phyloP scores from a whole-genome alignment of 148 eudicot species.

The Euryodendron excelsum region DNA sequence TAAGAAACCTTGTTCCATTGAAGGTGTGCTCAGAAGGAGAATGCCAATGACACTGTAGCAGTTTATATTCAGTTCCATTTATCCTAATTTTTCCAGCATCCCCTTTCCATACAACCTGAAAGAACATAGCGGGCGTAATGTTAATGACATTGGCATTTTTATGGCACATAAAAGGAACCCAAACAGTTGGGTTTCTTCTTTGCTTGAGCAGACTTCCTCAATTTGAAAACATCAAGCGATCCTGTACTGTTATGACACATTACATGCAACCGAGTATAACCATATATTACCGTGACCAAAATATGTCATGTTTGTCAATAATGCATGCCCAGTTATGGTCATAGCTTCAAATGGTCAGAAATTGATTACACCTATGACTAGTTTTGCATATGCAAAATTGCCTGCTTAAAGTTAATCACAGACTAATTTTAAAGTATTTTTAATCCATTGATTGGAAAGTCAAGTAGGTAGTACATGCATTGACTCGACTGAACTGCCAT shows the following conservation, averaged over 20 bases:
- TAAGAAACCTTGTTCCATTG: conserved; percentile 31
- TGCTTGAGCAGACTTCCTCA: no score
- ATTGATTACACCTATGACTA: background rate
- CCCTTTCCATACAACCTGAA: conserved; percentile 40
- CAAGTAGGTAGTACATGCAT: background rate
- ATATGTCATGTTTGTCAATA: no score
- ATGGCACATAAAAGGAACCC: background rate
- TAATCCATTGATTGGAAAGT: background rate
- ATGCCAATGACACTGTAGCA: conserved; percentile 43
- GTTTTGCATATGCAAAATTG: background rate
- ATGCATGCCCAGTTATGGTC: background rate
- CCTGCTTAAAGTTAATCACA: background rate
- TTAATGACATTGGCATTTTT: background rate
- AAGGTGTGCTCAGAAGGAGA: conserved; percentile 43
- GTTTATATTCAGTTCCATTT: conserved; percentile 27
- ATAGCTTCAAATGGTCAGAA: background rate
- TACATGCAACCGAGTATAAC: background rate
- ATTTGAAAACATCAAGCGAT: background rate
- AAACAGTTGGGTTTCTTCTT: background rate
- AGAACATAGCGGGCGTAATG: background rate
- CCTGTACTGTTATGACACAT: background rate
- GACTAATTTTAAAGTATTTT: background rate
- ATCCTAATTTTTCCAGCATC: conserved; percentile 33
- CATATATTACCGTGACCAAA: background rate
- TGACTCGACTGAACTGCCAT: no score